Evolutionary conservation across 352 stramenopile genomes (phyloP).

Genomic region (Phytophthora melonis): DNA sequence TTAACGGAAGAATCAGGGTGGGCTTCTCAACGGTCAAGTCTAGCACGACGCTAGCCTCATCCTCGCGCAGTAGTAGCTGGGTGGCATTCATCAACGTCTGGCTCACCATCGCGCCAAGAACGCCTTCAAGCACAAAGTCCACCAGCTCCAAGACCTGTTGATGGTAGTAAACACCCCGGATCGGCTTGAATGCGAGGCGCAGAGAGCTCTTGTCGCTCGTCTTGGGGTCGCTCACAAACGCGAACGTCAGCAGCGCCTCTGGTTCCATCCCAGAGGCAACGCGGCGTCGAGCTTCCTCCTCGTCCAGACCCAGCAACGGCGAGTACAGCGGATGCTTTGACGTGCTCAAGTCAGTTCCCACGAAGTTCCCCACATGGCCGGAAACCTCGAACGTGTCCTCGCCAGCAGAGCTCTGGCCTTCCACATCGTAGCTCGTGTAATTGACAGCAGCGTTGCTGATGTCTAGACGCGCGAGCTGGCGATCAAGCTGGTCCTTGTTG

Average conservation of each 20-base stretch:
- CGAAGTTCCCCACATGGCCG: slow-evolving; percentile 77
- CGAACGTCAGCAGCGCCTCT: slow-evolving; percentile 37
- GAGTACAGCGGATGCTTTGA: slow-evolving; percentile 73
- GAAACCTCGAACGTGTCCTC: slow-evolving; percentile 44
- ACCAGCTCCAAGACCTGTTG: slow-evolving; percentile 86
- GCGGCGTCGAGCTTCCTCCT: slow-evolving; percentile 29
- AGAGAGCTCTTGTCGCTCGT: slow-evolving; percentile 55
- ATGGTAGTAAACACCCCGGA: slow-evolving; percentile 87
- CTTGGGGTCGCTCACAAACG: slow-evolving; percentile 30
- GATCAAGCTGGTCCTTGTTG: slow-evolving; percentile 83
- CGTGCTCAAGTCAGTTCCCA: slow-evolving; percentile 77
- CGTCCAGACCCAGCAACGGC: slow-evolving; percentile 72
- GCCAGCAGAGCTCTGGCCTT: slow-evolving; percentile 8
- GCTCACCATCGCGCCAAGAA: slow-evolving; percentile 76
- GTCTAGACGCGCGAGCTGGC: slow-evolving; percentile 69
- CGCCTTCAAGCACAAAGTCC: slow-evolving; percentile 86
- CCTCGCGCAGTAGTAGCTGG: slow-evolving; percentile 72
- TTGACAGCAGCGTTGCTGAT: slow-evolving; percentile 67
- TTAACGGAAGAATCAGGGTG: slow-evolving; percentile 73
- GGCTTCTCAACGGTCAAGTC: slow-evolving; percentile 66
- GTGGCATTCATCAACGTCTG: slow-evolving; percentile 78
- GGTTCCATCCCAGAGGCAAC: slow-evolving; percentile 11
- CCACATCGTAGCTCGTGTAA: slow-evolving; percentile 40
- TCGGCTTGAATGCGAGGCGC: slow-evolving; percentile 61
- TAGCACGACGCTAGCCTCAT: slow-evolving; percentile 65